A percentile compares a stretch with the other conserved stretches of the same genome.
phyloP scores from a whole-genome alignment of 2,329 filamentous ascomycete species.

The Pseudocercospora fijiensis region DNA sequence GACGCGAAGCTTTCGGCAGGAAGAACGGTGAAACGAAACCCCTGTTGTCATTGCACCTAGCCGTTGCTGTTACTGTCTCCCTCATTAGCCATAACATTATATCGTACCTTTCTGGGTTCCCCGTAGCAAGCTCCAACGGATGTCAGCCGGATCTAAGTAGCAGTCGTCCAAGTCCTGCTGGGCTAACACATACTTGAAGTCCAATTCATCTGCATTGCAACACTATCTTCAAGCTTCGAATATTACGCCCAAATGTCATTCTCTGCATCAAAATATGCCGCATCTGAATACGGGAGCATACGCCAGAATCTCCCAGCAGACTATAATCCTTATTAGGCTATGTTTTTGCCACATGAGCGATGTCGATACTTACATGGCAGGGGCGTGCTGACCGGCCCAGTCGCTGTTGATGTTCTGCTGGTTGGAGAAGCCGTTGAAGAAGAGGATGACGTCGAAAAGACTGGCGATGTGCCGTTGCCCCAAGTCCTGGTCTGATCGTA shows the following conservation, averaged over 20 bases:
- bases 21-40: background rate
- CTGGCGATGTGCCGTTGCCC: conserved; percentile 10
- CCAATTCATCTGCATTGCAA: background rate
- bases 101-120: background rate
- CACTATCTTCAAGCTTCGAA: background rate
- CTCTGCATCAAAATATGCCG: background rate
- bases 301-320: background rate
- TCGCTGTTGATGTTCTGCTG: background rate
- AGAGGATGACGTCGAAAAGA: background rate
- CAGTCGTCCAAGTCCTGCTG: background rate
- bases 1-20: background rate
- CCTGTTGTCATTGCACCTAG: too few relatives aligned
- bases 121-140: background rate
- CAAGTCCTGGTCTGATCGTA: conserved; percentile 27
- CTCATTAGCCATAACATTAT: background rate
- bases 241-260: background rate
- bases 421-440: background rate
- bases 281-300: background rate
- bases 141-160: background rate
- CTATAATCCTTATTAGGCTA: background rate
- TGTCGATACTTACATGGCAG: background rate
- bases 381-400: background rate
- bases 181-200: background rate
- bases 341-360: background rate
- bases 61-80: background rate